phyloP scores from a whole-genome alignment of 805 yeast genomes.

The Scheffersomyces ergatensis region DNA sequence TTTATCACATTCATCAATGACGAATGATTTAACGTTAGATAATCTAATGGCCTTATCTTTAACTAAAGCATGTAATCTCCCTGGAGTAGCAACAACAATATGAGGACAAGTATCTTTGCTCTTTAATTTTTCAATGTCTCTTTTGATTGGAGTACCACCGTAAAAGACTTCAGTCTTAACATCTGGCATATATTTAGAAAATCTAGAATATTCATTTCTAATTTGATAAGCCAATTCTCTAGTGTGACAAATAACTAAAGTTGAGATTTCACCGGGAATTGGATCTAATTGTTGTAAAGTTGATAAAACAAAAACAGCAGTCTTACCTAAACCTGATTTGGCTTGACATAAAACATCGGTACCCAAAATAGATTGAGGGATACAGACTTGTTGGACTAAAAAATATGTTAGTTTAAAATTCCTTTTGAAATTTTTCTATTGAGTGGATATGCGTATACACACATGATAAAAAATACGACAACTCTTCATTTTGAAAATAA shows the following conservation, averaged over 20 bases:
- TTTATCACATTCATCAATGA: conserved; percentile 97
- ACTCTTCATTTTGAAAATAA: too few species aligned
- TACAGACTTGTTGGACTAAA: conserved; percentile 93
- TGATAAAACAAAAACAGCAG: conserved; percentile 95
- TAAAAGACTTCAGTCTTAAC: conserved; percentile 95
- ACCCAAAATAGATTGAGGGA: conserved; percentile 96
- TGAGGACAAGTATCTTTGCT: conserved; percentile 95
- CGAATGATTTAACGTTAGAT: conserved; percentile 88
- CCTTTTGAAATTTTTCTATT: too few species aligned
- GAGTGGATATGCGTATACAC: too few species aligned
- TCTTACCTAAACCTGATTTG: conserved; percentile 98
- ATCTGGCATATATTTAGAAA: conserved; percentile 97
- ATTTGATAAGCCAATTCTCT: conserved; percentile 99
- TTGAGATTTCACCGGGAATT: conserved; percentile 93
- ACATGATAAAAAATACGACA: too few species aligned
- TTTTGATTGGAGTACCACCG: conserved; percentile 87
- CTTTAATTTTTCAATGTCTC: conserved; percentile 84
- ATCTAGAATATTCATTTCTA: conserved; percentile 94
- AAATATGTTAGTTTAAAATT: conserved; percentile 17
- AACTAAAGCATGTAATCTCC: conserved; percentile 91
- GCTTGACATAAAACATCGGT: conserved; percentile 98
- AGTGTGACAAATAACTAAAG: conserved; percentile 94
- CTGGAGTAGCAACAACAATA: conserved; percentile 97
- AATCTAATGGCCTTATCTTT: conserved; percentile 87
- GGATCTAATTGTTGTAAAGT: conserved; percentile 97